phyloP scores from a whole-genome alignment of 805 yeast species.

The Maudiozyma barnettii region DNA sequence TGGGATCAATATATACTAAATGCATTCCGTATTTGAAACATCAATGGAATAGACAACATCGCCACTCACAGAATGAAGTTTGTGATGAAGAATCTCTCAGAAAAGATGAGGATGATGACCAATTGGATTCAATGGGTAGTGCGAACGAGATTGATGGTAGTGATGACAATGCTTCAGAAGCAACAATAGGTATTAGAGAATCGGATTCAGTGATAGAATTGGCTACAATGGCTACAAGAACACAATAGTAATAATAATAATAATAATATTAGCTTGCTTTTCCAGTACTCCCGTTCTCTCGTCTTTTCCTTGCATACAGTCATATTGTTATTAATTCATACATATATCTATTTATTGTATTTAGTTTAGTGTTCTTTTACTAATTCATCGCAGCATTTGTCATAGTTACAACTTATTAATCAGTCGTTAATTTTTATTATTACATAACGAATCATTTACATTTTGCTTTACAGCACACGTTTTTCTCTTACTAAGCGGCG shows the following conservation, averaged over 20 bases:
- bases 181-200: neutral
- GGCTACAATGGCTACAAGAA: neutral
- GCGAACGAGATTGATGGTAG: neutral
- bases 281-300: too few relatives aligned
- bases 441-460: too few relatives aligned
- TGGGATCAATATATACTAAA: conserved; percentile 7
- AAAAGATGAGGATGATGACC: neutral
- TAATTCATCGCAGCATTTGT: too few relatives aligned
- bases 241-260: neutral
- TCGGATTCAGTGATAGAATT: neutral
- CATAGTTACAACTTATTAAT: too few relatives aligned
- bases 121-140: neutral
- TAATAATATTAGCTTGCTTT: neutral
- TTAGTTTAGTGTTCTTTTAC: too few relatives aligned
- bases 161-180: neutral
- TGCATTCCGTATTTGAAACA: neutral
- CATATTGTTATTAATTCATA: too few relatives aligned
- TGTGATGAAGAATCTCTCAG: neutral
- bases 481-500: too few relatives aligned
- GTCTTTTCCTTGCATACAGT: too few relatives aligned
- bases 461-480: too few relatives aligned
- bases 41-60: neutral
- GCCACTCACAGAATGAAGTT: too few relatives aligned
- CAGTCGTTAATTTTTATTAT: too few relatives aligned
- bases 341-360: too few relatives aligned